Conservation (phyloP, 2,329 filamentous ascomycete species). For the Fusarium praegraminearum region DNA sequence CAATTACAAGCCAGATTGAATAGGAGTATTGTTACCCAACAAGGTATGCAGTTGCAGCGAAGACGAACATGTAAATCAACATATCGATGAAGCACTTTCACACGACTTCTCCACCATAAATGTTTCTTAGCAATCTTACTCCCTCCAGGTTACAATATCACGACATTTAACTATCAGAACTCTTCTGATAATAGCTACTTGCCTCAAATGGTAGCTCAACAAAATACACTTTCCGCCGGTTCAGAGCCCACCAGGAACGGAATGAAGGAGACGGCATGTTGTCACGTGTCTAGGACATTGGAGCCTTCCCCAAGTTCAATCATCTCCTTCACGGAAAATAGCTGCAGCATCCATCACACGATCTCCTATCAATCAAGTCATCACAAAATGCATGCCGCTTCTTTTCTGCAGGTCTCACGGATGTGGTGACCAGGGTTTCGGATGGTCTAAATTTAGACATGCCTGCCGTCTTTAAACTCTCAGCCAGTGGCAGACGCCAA, state of each 20-base stretch:
- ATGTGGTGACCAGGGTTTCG: slow-evolving; percentile 17
- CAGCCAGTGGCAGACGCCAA: slow-evolving; percentile 20
- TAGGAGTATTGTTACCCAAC: not conserved
- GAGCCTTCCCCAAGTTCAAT: not conserved
- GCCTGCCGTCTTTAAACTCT: slow-evolving; percentile 11
- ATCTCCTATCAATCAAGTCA: not conserved
- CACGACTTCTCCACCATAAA: not conserved
- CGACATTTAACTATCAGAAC: slow-evolving; percentile 12
- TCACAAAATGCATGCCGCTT: not conserved
- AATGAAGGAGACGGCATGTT: not conserved
- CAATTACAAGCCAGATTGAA: not conserved
- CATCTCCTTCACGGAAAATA: not conserved
- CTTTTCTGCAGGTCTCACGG: slow-evolving; percentile 1
- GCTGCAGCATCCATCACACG: not conserved
- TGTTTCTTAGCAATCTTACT: slow-evolving; percentile 19
- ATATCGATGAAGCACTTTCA: too few species aligned
- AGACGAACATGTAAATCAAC: not conserved
- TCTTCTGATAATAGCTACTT: not conserved
- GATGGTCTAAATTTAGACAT: slow-evolving; percentile 38
- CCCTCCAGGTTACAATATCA: not conserved
- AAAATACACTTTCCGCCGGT: not conserved
- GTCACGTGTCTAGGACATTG: not conserved
- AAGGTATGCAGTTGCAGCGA: too few species aligned
- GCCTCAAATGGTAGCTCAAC: slow-evolving; percentile 6
- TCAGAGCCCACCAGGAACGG: slow-evolving; percentile 8